These are phyloP conservation scores for Mangifera indica DNA, from an alignment of 345 rosid species.

Conservation along the genomic window DNA sequence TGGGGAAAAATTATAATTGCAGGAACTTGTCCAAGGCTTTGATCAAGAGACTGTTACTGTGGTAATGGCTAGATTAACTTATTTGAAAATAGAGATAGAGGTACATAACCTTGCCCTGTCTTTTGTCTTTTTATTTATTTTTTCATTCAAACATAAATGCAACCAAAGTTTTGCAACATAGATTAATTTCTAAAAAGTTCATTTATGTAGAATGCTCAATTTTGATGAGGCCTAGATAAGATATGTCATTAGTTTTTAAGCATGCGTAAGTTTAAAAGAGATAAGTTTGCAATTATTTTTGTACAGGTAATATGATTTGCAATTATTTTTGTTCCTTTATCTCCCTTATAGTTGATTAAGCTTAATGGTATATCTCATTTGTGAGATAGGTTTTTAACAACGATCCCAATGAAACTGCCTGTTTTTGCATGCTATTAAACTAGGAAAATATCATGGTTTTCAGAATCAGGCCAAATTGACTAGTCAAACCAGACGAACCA, in stretches of 20 bases:
- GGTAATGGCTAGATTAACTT: slow-evolving; percentile 84
- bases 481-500: too few species aligned
- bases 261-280: not conserved
- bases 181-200: not conserved
- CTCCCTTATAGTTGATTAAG: slow-evolving; percentile 13
- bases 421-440: slow-evolving; percentile 88
- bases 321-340: not conserved
- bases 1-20: slow-evolving; percentile 21
- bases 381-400: slow-evolving; percentile 81
- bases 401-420: slow-evolving; percentile 98
- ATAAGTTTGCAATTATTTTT: slow-evolving; percentile 23
- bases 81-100: slow-evolving; percentile 96
- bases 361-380: not conserved
- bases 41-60: slow-evolving; percentile 99
- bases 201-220: too few species aligned
- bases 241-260: not conserved
- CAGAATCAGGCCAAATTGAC: too few species aligned
- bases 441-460: slow-evolving; percentile 83
- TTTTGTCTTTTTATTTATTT: slow-evolving; percentile 1
- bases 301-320: slow-evolving; percentile 62
- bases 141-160: not conserved
- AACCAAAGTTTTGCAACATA: not conserved
- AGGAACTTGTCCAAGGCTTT: slow-evolving; percentile 93
- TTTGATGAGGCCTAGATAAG: too few species aligned
- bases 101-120: slow-evolving; percentile 32